Percentiles rank a stretch among this genome's conserved stretches.
Evolutionary conservation across 192 early-diverging fungal species (phyloP).

Genomic region (Diversispora epigaea): DNA sequence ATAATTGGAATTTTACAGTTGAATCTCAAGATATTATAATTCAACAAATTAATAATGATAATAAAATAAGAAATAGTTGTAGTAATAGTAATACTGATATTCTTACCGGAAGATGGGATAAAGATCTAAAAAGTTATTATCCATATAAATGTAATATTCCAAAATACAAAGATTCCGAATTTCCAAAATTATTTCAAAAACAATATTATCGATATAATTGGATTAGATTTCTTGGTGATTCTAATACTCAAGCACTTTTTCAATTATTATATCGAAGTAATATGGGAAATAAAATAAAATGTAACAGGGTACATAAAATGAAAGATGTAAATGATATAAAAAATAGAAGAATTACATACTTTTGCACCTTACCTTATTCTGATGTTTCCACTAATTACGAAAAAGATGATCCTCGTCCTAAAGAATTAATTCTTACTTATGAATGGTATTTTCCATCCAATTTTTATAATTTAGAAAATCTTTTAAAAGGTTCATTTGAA

Average conservation of each 20-base stretch:
- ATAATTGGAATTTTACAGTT: not conserved
- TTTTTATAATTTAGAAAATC: not conserved
- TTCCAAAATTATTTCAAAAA: not conserved
- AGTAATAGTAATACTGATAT: not conserved
- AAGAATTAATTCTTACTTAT: not conserved
- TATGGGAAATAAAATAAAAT: not conserved
- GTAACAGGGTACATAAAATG: not conserved
- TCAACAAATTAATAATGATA: not conserved
- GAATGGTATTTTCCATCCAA: not conserved
- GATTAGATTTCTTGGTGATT: not conserved
- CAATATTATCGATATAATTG: not conserved
- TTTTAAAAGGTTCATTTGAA: not conserved
- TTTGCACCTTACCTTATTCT: not conserved
- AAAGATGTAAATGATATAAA: not conserved
- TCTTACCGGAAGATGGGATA: not conserved
- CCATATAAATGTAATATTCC: not conserved
- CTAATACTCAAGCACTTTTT: not conserved
- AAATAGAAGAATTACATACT: not conserved
- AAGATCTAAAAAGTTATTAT: not conserved
- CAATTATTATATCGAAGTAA: too few species aligned
- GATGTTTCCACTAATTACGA: not conserved
- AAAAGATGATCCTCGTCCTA: slow-evolving; percentile 1
- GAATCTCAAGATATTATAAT: not conserved
- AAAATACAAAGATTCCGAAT: not conserved
- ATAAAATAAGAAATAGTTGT: not conserved